Conservation (phyloP, 306 rosid genomes). For the Rubus idaeus region DNA sequence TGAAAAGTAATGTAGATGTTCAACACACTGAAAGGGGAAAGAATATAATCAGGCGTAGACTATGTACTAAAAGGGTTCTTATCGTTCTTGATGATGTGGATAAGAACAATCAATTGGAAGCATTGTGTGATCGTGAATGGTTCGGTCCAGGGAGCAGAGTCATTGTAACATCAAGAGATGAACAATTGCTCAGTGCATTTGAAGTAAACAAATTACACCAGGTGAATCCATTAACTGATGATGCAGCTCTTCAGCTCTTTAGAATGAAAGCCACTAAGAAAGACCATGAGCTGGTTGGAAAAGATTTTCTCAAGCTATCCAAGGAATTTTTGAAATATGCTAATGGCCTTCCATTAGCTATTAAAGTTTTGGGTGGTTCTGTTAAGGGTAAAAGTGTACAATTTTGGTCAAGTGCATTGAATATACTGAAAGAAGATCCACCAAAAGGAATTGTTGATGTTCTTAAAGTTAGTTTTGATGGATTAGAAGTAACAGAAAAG, state of each 20-base stretch:
- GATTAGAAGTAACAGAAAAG: background rate
- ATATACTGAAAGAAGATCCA: background rate
- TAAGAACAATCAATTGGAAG: background rate
- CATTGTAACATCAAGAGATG: conserved; percentile 19
- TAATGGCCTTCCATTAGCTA: conserved; percentile 19
- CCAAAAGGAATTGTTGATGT: background rate
- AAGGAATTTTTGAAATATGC: conserved; percentile 6
- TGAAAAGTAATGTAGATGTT: background rate
- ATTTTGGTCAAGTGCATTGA: conserved; percentile 10
- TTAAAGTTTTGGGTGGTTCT: conserved; percentile 14
- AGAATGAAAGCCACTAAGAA: background rate
- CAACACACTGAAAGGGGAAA: background rate
- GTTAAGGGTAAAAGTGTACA: background rate
- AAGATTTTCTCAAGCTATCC: conserved; percentile 1
- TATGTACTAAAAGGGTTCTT: background rate
- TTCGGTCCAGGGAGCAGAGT: conserved; percentile 21
- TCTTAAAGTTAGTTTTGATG: conserved; percentile 17
- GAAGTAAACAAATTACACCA: background rate
- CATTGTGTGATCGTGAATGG: background rate
- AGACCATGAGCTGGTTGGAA: background rate
- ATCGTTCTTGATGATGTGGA: conserved; percentile 25
- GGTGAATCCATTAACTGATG: background rate
- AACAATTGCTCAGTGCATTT: conserved; percentile 3
- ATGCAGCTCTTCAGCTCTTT: conserved; percentile 3
- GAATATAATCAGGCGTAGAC: conserved; percentile 5